phyloP scores from a whole-genome alignment of 768 basidiomycete genomes.

The Tricholoma sp. region DNA sequence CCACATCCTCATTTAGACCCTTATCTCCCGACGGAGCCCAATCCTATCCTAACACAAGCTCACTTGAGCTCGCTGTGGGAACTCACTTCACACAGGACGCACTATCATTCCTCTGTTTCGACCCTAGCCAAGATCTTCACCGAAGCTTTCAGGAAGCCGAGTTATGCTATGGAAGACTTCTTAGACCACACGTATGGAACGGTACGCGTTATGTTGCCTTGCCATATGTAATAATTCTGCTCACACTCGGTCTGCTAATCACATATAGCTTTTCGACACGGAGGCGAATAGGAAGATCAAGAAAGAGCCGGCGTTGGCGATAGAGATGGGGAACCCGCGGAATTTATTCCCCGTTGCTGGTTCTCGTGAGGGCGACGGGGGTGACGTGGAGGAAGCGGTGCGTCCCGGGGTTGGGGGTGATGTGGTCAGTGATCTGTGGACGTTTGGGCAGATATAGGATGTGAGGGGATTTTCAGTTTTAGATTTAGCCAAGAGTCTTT shows the following conservation, averaged over 20 bases:
- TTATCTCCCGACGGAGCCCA: constrained; percentile 58
- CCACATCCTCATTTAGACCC: constrained; percentile 39
- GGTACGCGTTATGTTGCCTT: constrained; percentile 35
- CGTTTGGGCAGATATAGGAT: constrained; percentile 24
- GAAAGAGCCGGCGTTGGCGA: constrained; percentile 62
- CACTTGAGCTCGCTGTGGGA: constrained; percentile 93
- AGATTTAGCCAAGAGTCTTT: too few species aligned
- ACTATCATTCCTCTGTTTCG: constrained; percentile 87
- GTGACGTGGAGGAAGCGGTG: background rate
- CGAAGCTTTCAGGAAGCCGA: constrained; percentile 92
- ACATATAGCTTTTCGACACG: constrained; percentile 73
- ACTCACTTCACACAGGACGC: constrained; percentile 66
- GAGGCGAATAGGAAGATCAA: constrained; percentile 77
- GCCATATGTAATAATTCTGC: background rate
- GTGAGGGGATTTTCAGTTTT: too few species aligned
- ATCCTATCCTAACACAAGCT: constrained; percentile 75
- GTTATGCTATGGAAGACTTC: constrained; percentile 91
- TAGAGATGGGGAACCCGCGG: constrained; percentile 33
- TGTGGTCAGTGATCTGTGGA: constrained; percentile 44
- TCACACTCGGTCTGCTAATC: background rate
- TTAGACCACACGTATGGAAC: constrained; percentile 89
- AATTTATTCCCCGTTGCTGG: constrained; percentile 20
- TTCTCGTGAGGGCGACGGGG: background rate
- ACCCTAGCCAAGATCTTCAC: constrained; percentile 80
- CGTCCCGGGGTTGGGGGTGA: constrained; percentile 19